phyloP scores from a whole-genome alignment of 768 basidiomycete genomes.

The Mycena pura region DNA sequence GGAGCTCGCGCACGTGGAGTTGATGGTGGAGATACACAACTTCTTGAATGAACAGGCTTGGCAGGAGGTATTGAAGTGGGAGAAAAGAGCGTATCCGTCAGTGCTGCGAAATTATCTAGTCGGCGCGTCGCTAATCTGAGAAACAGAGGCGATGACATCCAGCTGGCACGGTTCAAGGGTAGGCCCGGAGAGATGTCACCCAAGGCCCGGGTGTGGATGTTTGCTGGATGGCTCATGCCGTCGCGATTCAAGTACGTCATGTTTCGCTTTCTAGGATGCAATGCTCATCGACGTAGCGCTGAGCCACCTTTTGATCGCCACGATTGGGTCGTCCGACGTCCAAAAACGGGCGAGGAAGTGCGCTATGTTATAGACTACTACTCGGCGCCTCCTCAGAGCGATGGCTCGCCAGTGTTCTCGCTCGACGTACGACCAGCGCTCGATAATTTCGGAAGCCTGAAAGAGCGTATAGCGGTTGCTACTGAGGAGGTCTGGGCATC shows the following conservation, averaged over 20 bases:
- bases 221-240: conserved; percentile 90
- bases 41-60: conserved; percentile 97
- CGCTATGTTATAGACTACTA: conserved; percentile 99
- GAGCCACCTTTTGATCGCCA: conserved; percentile 98
- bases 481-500: conserved; percentile 71
- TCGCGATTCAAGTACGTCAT: conserved; percentile 82
- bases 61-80: conserved; percentile 95
- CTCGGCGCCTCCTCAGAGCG: conserved; percentile 85
- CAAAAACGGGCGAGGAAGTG: conserved; percentile 78
- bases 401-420: conserved; percentile 94
- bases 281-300: conserved; percentile 52
- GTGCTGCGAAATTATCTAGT: conserved; percentile 31
- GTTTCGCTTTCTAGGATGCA: neutral
- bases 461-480: conserved; percentile 72
- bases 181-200: conserved; percentile 93
- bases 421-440: conserved; percentile 96
- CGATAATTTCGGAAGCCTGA: conserved; percentile 81
- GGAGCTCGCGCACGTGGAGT: conserved; percentile 80
- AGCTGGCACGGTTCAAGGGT: conserved; percentile 87
- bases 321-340: conserved; percentile 93
- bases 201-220: conserved; percentile 87
- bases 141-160: conserved; percentile 66
- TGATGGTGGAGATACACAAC: conserved; percentile 98
- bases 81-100: conserved; percentile 70
- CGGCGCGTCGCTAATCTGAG: neutral